Evolutionary conservation across 1,284 basidiomycete species (phyloP).

Genomic region (Irpex sp.): DNA sequence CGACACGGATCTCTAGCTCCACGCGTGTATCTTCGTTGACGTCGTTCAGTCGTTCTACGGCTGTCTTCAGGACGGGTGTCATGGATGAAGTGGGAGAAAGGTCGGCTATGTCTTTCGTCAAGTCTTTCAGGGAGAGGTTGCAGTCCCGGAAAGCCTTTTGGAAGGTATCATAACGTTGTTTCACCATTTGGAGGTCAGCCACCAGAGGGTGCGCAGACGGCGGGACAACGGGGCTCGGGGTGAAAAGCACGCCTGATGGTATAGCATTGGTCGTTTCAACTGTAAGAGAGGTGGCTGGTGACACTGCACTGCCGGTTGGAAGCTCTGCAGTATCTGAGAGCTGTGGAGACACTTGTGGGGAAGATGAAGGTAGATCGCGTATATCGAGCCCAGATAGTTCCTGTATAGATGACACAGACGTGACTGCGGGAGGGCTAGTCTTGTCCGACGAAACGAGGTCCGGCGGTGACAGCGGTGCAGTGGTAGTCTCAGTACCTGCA

Average conservation of each 20-base stretch:
- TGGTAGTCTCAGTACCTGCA: neutral
- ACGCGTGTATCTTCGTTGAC: constrained; percentile 82
- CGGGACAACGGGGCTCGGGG: constrained; percentile 7
- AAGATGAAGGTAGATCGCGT: neutral
- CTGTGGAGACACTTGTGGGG: neutral
- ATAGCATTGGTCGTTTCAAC: neutral
- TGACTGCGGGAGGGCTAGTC: neutral
- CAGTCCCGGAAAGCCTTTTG: constrained; percentile 66
- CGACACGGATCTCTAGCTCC: constrained; percentile 77
- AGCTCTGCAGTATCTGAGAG: neutral
- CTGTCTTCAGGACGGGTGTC: constrained; percentile 41
- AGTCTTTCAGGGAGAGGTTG: constrained; percentile 53
- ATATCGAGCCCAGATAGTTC: neutral
- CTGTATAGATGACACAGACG: neutral
- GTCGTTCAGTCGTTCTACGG: constrained; percentile 68
- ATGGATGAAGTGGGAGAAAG: constrained; percentile 16
- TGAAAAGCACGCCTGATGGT: neutral
- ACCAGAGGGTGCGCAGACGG: constrained; percentile 33
- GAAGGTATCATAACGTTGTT: constrained; percentile 54
- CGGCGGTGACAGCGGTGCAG: neutral
- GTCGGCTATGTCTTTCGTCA: constrained; percentile 38
- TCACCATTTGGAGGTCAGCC: constrained; percentile 35
- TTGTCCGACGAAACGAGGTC: neutral
- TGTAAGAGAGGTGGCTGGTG: neutral
- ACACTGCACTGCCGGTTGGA: too few relatives aligned